Conservation (phyloP, 257 asterid species). For the Paulownia fortunei region DNA sequence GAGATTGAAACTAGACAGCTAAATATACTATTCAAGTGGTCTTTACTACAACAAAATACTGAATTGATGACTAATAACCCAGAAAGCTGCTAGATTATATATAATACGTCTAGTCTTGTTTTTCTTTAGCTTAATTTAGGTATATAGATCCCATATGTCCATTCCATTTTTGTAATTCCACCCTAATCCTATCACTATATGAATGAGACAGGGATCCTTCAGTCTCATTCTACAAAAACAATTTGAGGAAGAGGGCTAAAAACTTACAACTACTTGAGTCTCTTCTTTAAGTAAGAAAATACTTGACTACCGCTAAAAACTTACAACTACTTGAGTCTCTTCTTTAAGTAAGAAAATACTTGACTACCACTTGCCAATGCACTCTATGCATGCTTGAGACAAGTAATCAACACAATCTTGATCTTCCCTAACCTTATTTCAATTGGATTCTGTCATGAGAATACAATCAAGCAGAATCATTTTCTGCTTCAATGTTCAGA, state of each 20-base stretch:
- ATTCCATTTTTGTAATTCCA: neutral
- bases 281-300: neutral
- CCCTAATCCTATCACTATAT: neutral
- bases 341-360: neutral
- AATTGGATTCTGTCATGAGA: conserved; percentile 6
- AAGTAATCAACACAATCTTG: conserved; percentile 8
- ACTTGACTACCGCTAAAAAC: neutral
- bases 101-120: neutral
- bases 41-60: neutral
- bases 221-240: neutral
- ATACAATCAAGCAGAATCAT: conserved; percentile 20
- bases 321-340: neutral
- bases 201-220: neutral
- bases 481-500: neutral
- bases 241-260: neutral
- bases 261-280: neutral
- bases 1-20: neutral
- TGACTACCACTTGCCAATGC: neutral
- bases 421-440: conserved; percentile 24
- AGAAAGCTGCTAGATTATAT: neutral
- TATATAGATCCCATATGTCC: neutral
- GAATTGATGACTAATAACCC: neutral
- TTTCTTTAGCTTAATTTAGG: neutral
- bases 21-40: neutral
- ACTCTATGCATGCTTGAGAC: neutral